A percentile compares a stretch with the other conserved stretches of the same genome.
phyloP scores from a whole-genome alignment of 352 stramenopile genomes.

The Phytophthora lateralis region DNA sequence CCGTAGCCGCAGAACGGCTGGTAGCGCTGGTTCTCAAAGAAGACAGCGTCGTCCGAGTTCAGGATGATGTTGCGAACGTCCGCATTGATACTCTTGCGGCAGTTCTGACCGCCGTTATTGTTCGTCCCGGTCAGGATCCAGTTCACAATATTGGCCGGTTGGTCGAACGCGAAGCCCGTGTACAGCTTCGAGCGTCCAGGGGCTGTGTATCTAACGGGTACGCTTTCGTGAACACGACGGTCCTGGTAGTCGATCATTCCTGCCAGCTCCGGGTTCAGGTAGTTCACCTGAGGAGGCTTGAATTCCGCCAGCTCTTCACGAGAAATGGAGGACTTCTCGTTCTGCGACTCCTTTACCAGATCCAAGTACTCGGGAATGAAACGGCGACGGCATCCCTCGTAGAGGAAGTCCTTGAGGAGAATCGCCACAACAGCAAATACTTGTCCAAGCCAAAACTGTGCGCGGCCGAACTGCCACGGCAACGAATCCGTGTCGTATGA shows the following conservation, averaged over 20 bases:
- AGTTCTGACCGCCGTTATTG: constrained; percentile 41
- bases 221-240: constrained; percentile 62
- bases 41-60: constrained; percentile 70
- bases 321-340: constrained; percentile 36
- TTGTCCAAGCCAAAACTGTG: constrained; percentile 79
- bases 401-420: constrained; percentile 74
- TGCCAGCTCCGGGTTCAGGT: constrained; percentile 66
- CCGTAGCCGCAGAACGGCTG: constrained; percentile 86
- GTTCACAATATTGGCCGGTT: constrained; percentile 76
- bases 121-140: constrained; percentile 67
- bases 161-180: constrained; percentile 85
- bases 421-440: constrained; percentile 71
- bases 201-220: constrained; percentile 49
- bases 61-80: constrained; percentile 74
- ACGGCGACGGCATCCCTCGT: constrained; percentile 63
- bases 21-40: constrained; percentile 90
- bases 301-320: constrained; percentile 53
- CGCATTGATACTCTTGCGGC: constrained; percentile 64
- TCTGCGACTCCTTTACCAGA: constrained; percentile 63
- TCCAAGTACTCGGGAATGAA: constrained; percentile 78
- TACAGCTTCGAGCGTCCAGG: constrained; percentile 55
- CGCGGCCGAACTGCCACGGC: constrained; percentile 71
- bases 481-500: constrained; percentile 81
- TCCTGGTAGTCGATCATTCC: constrained; percentile 84
- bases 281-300: constrained; percentile 57